These are phyloP conservation scores for Cystofilobasidium ferigula DNA, from an alignment of 768 basidiomycete species.

Conservation along the genomic window DNA sequence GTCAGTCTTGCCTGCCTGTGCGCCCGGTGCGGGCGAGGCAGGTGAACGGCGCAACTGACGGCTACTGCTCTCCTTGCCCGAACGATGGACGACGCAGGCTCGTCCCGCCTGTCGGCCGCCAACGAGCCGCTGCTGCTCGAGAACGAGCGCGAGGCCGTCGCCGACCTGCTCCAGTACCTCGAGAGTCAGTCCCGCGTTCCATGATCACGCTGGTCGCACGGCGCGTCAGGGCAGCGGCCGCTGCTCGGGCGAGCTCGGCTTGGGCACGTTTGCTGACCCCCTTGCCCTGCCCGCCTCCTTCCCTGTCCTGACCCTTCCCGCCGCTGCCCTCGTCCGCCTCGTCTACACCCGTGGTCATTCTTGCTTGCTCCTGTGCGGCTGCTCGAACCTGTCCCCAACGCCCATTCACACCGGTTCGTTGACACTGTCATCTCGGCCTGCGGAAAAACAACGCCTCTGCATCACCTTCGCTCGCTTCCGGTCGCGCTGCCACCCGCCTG, in stretches of 20 bases:
- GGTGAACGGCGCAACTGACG: too few species aligned
- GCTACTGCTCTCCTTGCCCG: too few species aligned
- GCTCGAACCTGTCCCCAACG: too few species aligned
- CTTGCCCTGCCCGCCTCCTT: slow-evolving; percentile 2
- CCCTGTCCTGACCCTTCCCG: neutral
- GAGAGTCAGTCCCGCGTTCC: slow-evolving; percentile 59
- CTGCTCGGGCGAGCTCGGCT: neutral
- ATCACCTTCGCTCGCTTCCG: too few species aligned
- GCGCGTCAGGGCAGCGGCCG: too few species aligned
- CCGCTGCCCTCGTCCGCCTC: neutral
- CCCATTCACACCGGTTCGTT: neutral
- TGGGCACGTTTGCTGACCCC: neutral
- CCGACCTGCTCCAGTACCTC: slow-evolving; percentile 89
- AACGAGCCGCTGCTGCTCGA: slow-evolving; percentile 28
- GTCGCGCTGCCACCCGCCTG: too few species aligned
- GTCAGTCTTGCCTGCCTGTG: slow-evolving; percentile 5
- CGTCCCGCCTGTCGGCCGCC: slow-evolving; percentile 17
- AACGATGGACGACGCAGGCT: slow-evolving; percentile 11
- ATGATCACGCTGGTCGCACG: neutral
- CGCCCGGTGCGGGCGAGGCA: too few species aligned
- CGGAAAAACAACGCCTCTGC: too few species aligned
- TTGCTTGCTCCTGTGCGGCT: too few species aligned
- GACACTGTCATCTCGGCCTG: too few species aligned
- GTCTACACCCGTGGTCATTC: too few species aligned
- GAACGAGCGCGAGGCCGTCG: slow-evolving; percentile 87